These are phyloP conservation scores for Cadophora sp. DNA, from an alignment of 2,329 filamentous ascomycete genomes.

Conservation along the genomic window DNA sequence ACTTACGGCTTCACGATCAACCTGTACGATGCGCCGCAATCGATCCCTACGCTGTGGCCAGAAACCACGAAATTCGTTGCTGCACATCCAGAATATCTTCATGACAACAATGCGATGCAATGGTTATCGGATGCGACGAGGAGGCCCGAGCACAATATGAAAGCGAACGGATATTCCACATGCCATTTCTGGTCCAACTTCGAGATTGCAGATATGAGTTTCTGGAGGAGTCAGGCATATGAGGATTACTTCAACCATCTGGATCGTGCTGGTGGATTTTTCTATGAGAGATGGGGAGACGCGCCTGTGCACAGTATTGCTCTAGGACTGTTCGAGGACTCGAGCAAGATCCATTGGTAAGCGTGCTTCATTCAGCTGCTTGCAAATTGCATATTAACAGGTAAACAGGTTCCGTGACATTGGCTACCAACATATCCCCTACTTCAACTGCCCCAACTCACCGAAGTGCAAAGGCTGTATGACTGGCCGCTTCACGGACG, in stretches of 20 bases:
- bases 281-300: constrained; percentile 98
- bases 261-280: constrained; percentile 94
- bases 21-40: constrained; percentile 89
- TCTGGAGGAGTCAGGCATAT: constrained; percentile 90
- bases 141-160: constrained; percentile 78
- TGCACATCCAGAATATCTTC: constrained; percentile 80
- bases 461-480: constrained; percentile 90
- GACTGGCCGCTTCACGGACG: constrained; percentile 88
- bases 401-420: constrained; percentile 92
- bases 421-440: constrained; percentile 97
- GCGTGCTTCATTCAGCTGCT: constrained; percentile 39
- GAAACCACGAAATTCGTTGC: constrained; percentile 91
- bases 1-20: constrained; percentile 99
- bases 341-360: constrained; percentile 90
- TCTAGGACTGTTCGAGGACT: constrained; percentile 89
- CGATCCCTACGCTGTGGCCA: constrained; percentile 91
- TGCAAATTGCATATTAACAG: constrained; percentile 2
- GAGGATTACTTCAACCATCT: constrained; percentile 97
- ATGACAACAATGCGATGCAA: constrained; percentile 82
- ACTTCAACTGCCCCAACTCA: constrained; percentile 98
- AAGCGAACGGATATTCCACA: constrained; percentile 92
- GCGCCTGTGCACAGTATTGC: constrained; percentile 96
- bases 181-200: constrained; percentile 99
- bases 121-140: constrained; percentile 84
- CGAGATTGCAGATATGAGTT: constrained; percentile 90